Evolutionary conservation across 2,329 filamentous ascomycete genomes (phyloP), one percentile per base, ranked within the genome.

Genomic region (Diaporthe vexans): DNA sequence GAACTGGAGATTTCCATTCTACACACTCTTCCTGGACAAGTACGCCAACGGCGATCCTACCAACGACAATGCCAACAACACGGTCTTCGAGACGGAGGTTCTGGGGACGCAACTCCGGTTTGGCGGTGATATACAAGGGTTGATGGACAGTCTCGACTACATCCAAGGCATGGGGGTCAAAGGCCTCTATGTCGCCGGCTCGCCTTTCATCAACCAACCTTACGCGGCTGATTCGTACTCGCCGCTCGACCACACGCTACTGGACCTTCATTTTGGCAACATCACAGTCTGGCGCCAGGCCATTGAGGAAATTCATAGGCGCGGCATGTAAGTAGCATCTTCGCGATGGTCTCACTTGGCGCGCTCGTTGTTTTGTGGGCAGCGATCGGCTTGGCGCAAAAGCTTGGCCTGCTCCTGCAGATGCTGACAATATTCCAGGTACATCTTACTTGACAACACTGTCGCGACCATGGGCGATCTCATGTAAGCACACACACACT

Each of bases 121-220:
- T 82, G 91, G 91, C 26, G 91, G 91, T 72, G 91, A 92, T 79
- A 82, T 91, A 24, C 82, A 84, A 73, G 91, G 91, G 24, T 78
- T 92, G 65, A 80, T 88, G 72, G 88, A 92, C 77, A 90, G 88
- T 35, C 82, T 92, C 76, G 91, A 93, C 79, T 93, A 93, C 79
- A 83, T 93, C 51, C 88, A 90, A 76, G 91, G 90, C 74, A 89
- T 92, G 86, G 91, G 90, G n/a, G 87, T 92, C 79, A 91, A 90
- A 76, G 89, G 85, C 5, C 83, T 92, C 48, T 92, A 92, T 78
- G 85, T 93, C 54, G 91, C 90, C 35, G 91, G 91, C 19, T 90
- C 88, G 65, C 85, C 90, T 9, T 87, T 92, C 77, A 88, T 93
- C 81, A 93, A 93, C 78, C 83, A 87, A 77, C 91, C 91, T 2